Evolutionary conservation across 2,329 filamentous ascomycete genomes (phyloP).

Genomic region (Neonectria ditissima): DNA sequence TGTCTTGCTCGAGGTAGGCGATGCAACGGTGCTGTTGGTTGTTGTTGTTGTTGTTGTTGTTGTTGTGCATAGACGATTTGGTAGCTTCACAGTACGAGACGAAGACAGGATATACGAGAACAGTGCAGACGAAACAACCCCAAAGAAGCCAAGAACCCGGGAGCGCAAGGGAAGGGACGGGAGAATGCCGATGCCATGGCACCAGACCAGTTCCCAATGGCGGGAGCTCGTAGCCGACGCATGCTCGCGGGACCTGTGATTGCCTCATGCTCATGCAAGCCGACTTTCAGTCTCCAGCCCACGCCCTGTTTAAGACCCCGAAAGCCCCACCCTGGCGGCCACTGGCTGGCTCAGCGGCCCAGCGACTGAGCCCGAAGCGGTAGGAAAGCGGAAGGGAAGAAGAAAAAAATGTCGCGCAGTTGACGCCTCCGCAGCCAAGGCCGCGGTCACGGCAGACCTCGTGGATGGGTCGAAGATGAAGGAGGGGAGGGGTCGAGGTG

Average conservation of each 20-base stretch:
- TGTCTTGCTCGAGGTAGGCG: background rate
- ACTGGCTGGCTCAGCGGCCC: constrained; percentile 28
- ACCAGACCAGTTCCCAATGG: constrained; percentile 10
- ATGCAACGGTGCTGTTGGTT: background rate
- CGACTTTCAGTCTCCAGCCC: background rate
- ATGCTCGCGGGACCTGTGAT: constrained; percentile 3
- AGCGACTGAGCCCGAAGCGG: background rate
- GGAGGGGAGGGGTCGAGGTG: background rate
- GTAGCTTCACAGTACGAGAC: background rate
- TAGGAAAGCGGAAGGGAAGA: constrained; percentile 10
- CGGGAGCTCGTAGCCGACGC: constrained; percentile 4
- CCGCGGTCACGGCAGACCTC: constrained; percentile 29
- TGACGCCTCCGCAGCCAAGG: constrained; percentile 22
- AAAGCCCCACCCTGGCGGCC: constrained; percentile 2
- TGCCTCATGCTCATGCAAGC: constrained; percentile 11
- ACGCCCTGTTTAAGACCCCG: background rate
- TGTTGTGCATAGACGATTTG: background rate
- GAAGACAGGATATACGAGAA: background rate
- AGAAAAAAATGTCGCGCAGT: constrained; percentile 38
- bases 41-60: too few relatives aligned
- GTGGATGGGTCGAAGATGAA: constrained; percentile 24
- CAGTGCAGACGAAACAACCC: background rate
- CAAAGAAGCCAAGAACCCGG: background rate
- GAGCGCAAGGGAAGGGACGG: background rate
- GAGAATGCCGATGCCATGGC: background rate